Conservation (phyloP, 176 grass and related monocot species). For the Carex scoparia region DNA sequence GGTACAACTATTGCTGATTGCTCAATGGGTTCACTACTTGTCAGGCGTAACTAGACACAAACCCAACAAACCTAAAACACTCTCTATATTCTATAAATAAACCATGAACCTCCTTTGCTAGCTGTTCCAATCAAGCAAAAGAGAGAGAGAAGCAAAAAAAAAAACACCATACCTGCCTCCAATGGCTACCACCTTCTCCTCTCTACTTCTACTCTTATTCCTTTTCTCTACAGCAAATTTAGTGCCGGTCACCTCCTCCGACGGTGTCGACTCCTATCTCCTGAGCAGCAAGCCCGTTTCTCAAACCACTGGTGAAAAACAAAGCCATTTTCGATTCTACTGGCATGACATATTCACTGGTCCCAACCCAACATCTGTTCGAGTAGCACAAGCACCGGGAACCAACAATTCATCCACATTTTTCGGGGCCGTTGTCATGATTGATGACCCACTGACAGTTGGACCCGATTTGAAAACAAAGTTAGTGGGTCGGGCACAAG, state of each 20-base stretch:
- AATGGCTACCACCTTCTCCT: neutral
- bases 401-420: slow-evolving; percentile 23
- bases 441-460: slow-evolving; percentile 65
- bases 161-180: neutral
- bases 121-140: neutral
- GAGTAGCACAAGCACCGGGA: slow-evolving; percentile 33
- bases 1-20: too few relatives aligned
- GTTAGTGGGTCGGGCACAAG: slow-evolving; percentile 62
- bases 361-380: slow-evolving; percentile 35
- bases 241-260: neutral
- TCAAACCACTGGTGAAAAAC: neutral
- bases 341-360: slow-evolving; percentile 54
- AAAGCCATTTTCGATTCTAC: slow-evolving; percentile 41
- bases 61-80: neutral
- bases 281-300: neutral
- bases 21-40: too few relatives aligned
- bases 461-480: slow-evolving; percentile 1
- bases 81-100: neutral
- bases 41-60: neutral
- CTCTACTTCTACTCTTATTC: neutral
- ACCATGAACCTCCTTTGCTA: neutral
- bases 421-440: slow-evolving; percentile 53
- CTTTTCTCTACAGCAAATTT: neutral
- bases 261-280: neutral
- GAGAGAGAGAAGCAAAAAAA: neutral